phyloP scores from a whole-genome alignment of 108 stramenopile genomes.

The Epipyxis sp. region DNA sequence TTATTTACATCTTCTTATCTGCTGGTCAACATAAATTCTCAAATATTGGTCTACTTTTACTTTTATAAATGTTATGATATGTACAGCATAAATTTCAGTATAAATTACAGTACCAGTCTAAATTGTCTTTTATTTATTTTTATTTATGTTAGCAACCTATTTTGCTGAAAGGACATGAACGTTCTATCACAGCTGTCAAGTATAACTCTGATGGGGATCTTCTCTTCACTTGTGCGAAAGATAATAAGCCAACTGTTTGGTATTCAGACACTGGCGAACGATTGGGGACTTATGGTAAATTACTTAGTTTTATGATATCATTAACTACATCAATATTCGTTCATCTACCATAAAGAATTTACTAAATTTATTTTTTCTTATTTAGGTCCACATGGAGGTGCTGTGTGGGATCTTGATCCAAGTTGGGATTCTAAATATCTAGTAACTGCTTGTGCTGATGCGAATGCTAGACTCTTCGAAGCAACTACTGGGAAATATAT shows the following conservation, averaged over 20 bases:
- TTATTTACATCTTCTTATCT: too few species aligned
- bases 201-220: conserved; percentile 97
- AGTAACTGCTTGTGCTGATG: conserved; percentile 61
- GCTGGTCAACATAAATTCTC: too few species aligned
- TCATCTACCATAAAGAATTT: too few species aligned
- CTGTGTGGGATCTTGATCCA: conserved; percentile 91
- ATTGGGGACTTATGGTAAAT: conserved; percentile 79
- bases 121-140: too few species aligned
- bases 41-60: too few species aligned
- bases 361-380: not conserved
- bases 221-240: conserved; percentile 78
- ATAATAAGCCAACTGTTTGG: conserved; percentile 88
- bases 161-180: conserved; percentile 95
- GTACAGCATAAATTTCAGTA: too few species aligned
- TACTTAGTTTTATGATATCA: too few species aligned
- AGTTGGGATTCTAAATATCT: conserved; percentile 54
- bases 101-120: too few species aligned
- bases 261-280: conserved; percentile 85
- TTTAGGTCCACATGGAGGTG: conserved; percentile 58
- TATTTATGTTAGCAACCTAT: conserved; percentile 63
- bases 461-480: conserved; percentile 58
- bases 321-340: too few species aligned
- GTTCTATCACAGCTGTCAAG: conserved; percentile 90
- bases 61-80: too few species aligned
- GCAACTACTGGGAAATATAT: conserved; percentile 20